Evolutionary conservation across 2,329 filamentous ascomycete genomes (phyloP).

Genomic region (Aspergillus oerlinghausenensis): DNA sequence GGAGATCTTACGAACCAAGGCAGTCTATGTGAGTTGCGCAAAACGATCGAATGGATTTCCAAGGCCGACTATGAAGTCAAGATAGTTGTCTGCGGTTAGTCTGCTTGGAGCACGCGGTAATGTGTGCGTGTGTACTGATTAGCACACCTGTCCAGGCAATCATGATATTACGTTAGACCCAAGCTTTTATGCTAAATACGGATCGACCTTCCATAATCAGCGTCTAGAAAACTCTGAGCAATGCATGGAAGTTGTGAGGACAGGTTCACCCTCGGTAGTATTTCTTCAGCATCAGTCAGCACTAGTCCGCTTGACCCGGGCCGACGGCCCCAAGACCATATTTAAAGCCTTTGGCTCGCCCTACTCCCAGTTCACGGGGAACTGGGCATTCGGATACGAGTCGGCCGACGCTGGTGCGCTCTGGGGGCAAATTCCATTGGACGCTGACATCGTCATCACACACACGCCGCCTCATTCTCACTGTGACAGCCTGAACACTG

Average conservation of each 20-base stretch:
- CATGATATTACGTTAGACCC: conserved; percentile 54
- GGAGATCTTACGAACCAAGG: conserved; percentile 57
- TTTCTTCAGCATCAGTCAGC: conserved; percentile 50
- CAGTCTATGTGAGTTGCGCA: conserved; percentile 47
- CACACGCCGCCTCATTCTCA: conserved; percentile 52
- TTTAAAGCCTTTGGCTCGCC: conserved; percentile 59
- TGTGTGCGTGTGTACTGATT: not conserved
- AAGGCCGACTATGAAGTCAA: conserved; percentile 51
- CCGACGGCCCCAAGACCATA: conserved; percentile 43
- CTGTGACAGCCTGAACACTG: conserved; percentile 39
- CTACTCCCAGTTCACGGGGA: conserved; percentile 43
- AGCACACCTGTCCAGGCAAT: conserved; percentile 43
- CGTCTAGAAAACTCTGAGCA: conserved; percentile 40
- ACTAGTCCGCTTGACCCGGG: conserved; percentile 40
- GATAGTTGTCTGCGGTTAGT: conserved; percentile 52
- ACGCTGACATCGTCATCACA: conserved; percentile 52
- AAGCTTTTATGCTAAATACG: conserved; percentile 43
- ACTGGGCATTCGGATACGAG: conserved; percentile 56
- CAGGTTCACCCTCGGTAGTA: conserved; percentile 41
- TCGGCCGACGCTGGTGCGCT: conserved; percentile 37
- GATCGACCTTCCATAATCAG: conserved; percentile 42
- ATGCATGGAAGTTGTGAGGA: conserved; percentile 41
- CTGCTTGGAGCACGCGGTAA: not conserved
- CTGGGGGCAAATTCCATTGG: conserved; percentile 49
- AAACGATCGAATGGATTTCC: conserved; percentile 50